Evolutionary conservation across 192 early-diverging fungal genomes (phyloP).

Genomic region (Tieghemiomyces parasiticus): DNA sequence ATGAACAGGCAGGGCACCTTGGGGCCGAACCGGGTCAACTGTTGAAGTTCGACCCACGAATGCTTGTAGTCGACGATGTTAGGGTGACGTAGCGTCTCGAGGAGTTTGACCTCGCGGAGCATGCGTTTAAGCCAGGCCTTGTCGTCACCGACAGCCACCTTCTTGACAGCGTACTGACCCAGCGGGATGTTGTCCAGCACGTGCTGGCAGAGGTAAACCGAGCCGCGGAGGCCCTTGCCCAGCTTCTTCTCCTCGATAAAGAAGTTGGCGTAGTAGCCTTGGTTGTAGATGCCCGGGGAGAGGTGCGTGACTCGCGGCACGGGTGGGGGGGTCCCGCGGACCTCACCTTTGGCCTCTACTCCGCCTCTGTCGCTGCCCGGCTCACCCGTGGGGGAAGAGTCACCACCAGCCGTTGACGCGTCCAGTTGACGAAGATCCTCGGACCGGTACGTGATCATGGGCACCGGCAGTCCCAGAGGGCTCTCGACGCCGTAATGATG

Average conservation of each 20-base stretch:
- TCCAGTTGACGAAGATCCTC: background rate
- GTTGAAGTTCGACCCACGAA: constrained; percentile 82
- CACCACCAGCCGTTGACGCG: background rate
- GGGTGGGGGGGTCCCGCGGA: no score
- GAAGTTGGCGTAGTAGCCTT: constrained; percentile 90
- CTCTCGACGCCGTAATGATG: background rate
- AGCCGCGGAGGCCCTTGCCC: constrained; percentile 78
- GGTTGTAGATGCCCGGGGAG: constrained; percentile 62
- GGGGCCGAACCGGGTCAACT: constrained; percentile 62
- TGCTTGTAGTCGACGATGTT: constrained; percentile 95
- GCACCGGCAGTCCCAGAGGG: background rate
- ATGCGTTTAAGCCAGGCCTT: constrained; percentile 83
- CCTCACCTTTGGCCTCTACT: no score
- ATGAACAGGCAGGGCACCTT: constrained; percentile 89
- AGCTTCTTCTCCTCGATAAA: constrained; percentile 79
- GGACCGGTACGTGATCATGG: background rate
- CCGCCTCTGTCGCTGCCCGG: no score
- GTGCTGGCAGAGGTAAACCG: constrained; percentile 81
- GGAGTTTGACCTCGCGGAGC: constrained; percentile 84
- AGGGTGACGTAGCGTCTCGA: constrained; percentile 77
- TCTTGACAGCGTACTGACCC: constrained; percentile 86
- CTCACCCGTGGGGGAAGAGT: constrained; percentile 9
- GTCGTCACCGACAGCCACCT: constrained; percentile 82
- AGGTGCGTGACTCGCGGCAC: constrained; percentile 20
- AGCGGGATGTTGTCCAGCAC: constrained; percentile 53